phyloP scores from a whole-genome alignment of 2,329 filamentous ascomycete species.

The Lasiodiplodia hormozganensis region DNA sequence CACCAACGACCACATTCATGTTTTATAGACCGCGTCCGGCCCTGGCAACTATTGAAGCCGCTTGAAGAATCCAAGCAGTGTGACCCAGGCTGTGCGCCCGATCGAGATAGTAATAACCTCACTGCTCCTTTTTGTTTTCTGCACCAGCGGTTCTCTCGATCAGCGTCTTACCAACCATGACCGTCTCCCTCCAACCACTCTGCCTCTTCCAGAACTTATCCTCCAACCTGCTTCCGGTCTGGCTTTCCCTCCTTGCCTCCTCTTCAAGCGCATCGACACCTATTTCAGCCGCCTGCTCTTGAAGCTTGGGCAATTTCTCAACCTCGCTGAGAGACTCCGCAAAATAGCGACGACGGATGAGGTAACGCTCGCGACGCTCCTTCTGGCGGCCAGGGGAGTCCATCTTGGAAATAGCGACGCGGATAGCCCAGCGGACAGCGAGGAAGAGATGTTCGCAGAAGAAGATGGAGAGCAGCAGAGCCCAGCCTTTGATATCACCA shows the following conservation, averaged over 20 bases:
- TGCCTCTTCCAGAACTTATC: constrained; percentile 62
- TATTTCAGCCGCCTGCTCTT: constrained; percentile 65
- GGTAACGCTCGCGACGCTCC: constrained; percentile 80
- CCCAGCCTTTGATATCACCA: constrained; percentile 77
- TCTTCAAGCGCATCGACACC: constrained; percentile 70
- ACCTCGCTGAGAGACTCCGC: constrained; percentile 72
- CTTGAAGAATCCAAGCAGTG: not conserved
- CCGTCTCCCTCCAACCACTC: constrained; percentile 58
- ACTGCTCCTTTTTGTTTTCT: constrained; percentile 47
- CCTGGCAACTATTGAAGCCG: not conserved
- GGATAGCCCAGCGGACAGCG: constrained; percentile 74
- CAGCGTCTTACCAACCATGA: constrained; percentile 56
- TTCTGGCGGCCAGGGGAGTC: constrained; percentile 87
- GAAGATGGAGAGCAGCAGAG: constrained; percentile 80
- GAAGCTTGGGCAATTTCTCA: constrained; percentile 53
- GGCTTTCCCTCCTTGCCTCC: constrained; percentile 51
- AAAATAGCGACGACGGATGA: constrained; percentile 79
- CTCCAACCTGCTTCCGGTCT: constrained; percentile 51
- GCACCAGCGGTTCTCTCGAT: constrained; percentile 52
- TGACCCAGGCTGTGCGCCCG: not conserved
- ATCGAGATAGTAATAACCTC: not conserved
- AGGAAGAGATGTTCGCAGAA: constrained; percentile 91
- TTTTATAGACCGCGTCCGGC: not conserved
- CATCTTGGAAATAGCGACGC: constrained; percentile 76
- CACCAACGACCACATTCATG: not conserved